Conservation (phyloP, 2,329 filamentous ascomycete species). For the Diaporthe vexans region DNA sequence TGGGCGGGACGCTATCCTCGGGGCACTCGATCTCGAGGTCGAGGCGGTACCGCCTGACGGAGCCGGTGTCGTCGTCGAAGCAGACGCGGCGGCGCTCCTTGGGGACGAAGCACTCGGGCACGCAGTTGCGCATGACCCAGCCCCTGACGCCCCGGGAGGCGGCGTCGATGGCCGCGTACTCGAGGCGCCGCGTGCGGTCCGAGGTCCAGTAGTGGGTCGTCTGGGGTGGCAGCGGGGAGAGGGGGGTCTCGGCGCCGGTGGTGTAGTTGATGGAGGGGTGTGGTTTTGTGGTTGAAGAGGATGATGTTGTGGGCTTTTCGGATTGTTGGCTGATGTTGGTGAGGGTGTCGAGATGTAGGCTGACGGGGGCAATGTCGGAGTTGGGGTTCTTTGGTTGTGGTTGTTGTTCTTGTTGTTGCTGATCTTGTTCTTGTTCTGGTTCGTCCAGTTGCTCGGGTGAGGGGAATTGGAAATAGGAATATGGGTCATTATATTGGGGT, state of each 20-base stretch:
- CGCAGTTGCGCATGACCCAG: conserved; percentile 69
- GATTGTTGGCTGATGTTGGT: conserved; percentile 14
- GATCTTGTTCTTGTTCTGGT: conserved; percentile 11
- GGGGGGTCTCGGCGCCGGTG: conserved; percentile 41
- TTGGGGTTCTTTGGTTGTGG: conserved; percentile 8
- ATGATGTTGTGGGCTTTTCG: conserved; percentile 50
- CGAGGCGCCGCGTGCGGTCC: conserved; percentile 71
- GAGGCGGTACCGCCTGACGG: conserved; percentile 73
- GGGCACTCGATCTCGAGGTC: conserved; percentile 60
- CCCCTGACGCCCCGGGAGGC: conserved; percentile 71
- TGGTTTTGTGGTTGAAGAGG: conserved; percentile 51
- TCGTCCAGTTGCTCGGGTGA: conserved; percentile 39
- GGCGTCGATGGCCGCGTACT: conserved; percentile 77
- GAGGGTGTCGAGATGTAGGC: conserved; percentile 40
- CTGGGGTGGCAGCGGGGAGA: conserved; percentile 63
- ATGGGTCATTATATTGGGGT: conserved; percentile 47
- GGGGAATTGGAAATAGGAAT: conserved; percentile 59
- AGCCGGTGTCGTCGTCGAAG: conserved; percentile 74
- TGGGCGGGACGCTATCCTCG: conserved; percentile 43
- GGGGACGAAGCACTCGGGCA: conserved; percentile 73
- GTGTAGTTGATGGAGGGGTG: conserved; percentile 37
- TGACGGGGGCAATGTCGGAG: conserved; percentile 36
- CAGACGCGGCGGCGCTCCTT: conserved; percentile 62
- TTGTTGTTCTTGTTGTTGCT: conserved; percentile 5
- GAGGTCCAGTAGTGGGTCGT: conserved; percentile 79